A percentile compares a stretch with the other conserved stretches of the same genome.
Evolutionary conservation across 768 basidiomycete genomes (phyloP).

Genomic region (Ephemerocybe angulata): DNA sequence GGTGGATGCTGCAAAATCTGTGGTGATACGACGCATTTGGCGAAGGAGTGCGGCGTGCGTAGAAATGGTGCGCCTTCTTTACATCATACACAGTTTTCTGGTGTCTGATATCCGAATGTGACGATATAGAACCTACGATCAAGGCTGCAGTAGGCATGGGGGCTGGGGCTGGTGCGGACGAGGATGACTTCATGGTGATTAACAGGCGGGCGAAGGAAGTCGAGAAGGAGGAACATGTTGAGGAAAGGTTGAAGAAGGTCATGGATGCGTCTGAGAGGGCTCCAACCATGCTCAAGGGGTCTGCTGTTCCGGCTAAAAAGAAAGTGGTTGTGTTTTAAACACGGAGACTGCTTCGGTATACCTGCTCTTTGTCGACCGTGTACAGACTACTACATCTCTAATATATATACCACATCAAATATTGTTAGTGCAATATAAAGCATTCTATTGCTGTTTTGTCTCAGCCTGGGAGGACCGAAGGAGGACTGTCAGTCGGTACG

Average conservation of each 20-base stretch:
- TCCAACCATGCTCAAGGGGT: background rate
- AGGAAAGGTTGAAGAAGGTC: conserved; percentile 38
- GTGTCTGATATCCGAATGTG: conserved; percentile 9
- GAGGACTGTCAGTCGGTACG: too few relatives aligned
- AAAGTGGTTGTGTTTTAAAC: background rate
- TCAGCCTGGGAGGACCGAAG: too few relatives aligned
- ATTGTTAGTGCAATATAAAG: too few relatives aligned
- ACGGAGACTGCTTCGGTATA: background rate
- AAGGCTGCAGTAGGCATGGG: conserved; percentile 41
- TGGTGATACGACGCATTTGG: conserved; percentile 79
- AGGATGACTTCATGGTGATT: conserved; percentile 89
- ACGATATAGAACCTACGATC: conserved; percentile 36
- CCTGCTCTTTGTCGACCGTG: background rate
- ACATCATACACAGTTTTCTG: background rate
- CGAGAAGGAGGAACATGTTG: conserved; percentile 53
- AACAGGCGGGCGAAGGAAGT: conserved; percentile 61
- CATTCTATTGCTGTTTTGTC: too few relatives aligned
- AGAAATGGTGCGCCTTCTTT: conserved; percentile 43
- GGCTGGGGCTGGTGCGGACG: conserved; percentile 74
- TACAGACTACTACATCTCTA: background rate
- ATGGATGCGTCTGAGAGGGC: background rate
- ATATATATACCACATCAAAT: too few relatives aligned
- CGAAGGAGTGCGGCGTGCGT: conserved; percentile 72
- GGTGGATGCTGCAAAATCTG: conserved; percentile 91
- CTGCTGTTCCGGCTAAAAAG: background rate